phyloP scores from a whole-genome alignment of 73 alveolate species.

The Blepharisma japonicum region DNA sequence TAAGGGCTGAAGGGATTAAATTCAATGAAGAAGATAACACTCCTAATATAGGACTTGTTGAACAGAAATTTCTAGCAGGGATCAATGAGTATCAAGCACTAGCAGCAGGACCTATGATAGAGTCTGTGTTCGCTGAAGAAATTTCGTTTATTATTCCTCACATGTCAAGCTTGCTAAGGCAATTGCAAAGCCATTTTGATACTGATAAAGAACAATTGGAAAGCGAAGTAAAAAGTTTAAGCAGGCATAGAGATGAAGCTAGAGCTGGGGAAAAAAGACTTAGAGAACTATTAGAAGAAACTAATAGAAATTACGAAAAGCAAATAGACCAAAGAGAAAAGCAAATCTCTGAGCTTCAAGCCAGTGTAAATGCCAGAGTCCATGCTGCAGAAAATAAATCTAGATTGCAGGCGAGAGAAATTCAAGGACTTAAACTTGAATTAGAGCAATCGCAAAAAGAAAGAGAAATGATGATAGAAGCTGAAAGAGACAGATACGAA shows the following conservation, averaged over 20 bases:
- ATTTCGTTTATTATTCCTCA: background rate
- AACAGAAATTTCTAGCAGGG: background rate
- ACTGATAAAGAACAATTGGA: conserved; percentile 4
- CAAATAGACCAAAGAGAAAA: conserved; percentile 1
- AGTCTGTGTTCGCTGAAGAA: conserved; percentile 2
- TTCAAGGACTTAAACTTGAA: conserved; percentile 8
- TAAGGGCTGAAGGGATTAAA: background rate
- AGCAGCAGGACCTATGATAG: background rate
- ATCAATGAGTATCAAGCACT: background rate
- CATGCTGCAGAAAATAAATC: background rate
- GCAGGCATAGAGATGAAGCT: conserved; percentile 4
- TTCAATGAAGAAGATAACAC: background rate
- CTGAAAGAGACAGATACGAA: background rate
- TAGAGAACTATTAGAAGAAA: background rate
- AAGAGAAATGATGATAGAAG: conserved; percentile 16
- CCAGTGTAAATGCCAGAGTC: background rate
- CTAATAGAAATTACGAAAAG: background rate
- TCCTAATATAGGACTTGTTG: background rate
- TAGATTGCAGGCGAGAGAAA: background rate
- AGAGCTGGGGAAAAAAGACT: conserved; percentile 10
- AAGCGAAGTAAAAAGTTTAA: background rate
- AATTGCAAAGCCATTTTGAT: background rate
- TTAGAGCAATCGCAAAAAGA: background rate
- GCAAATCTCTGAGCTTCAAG: background rate
- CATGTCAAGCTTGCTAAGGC: background rate